phyloP scores from a whole-genome alignment of 805 yeast species.

The Sugiyamaella chiloensis region DNA sequence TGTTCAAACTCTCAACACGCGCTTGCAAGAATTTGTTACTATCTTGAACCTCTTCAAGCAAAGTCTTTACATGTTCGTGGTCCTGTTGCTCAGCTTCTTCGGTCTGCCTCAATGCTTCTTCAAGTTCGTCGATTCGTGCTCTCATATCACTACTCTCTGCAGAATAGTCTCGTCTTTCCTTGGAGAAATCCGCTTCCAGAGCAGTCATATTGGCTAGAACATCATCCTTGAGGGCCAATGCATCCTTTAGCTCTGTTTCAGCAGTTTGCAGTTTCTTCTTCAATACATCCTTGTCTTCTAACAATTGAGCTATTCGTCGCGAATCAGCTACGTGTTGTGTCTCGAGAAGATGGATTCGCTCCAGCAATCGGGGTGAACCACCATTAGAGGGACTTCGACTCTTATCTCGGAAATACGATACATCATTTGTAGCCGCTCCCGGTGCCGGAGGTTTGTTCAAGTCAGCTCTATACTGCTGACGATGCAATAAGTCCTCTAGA shows the following conservation, averaged over 20 bases:
- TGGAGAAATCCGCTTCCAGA: conserved; percentile 55
- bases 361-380: conserved; percentile 15
- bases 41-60: background rate
- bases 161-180: conserved; percentile 50
- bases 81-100: conserved; percentile 29
- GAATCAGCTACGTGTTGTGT: conserved; percentile 12
- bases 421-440: background rate
- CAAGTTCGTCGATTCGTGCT: conserved; percentile 46
- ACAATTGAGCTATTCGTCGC: conserved; percentile 8
- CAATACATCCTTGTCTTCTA: conserved; percentile 7
- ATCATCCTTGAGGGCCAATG: conserved; percentile 53
- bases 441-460: conserved; percentile 1
- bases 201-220: conserved; percentile 64
- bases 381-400: conserved; percentile 9
- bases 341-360: conserved; percentile 19
- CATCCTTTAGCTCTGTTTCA: conserved; percentile 23
- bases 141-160: conserved; percentile 49
- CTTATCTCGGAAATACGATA: background rate
- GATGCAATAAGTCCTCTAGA: conserved; percentile 73
- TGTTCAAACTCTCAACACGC: conserved; percentile 27
- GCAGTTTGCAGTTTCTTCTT: conserved; percentile 28
- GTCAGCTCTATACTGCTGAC: conserved; percentile 46
- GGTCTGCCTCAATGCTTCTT: conserved; percentile 38
- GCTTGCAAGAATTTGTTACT: conserved; percentile 1
- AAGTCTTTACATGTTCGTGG: background rate